Percentiles rank a stretch among this genome's conserved stretches.
These are phyloP conservation scores for Gossypium raimondii DNA, from an alignment of 345 rosid genomes.

Conservation along the genomic window DNA sequence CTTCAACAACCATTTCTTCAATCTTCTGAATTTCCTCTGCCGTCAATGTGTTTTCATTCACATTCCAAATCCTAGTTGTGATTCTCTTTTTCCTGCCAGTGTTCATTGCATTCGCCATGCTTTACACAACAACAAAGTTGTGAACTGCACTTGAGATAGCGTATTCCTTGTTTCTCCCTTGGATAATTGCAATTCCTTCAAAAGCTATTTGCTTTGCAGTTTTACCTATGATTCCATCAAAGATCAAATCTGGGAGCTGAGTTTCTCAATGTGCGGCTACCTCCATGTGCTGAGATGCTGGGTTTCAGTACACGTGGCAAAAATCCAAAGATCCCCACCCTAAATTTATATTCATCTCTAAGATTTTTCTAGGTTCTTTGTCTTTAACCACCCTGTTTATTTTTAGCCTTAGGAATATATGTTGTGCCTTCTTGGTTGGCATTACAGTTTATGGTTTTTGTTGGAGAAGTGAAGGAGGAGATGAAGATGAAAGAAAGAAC, in stretches of 20 bases:
- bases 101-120: constrained; percentile 60
- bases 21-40: constrained; percentile 73
- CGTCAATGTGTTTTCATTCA: constrained; percentile 50
- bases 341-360: no score
- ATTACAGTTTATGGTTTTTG: no score
- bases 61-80: constrained; percentile 78
- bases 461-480: no score
- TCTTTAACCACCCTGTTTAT: no score
- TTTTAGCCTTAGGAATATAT: no score
- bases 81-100: constrained; percentile 81
- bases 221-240: constrained; percentile 68
- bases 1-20: constrained; percentile 75
- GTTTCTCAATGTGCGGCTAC: constrained; percentile 39
- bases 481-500: no score
- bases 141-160: constrained; percentile 89
- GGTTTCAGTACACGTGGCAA: no score
- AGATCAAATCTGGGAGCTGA: constrained; percentile 51
- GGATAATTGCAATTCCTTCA: constrained; percentile 92
- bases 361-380: no score
- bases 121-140: constrained; percentile 69
- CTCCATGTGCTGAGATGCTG: no score
- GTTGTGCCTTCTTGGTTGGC: no score
- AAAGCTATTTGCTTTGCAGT: constrained; percentile 95
- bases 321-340: no score
- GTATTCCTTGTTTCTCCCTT: constrained; percentile 83